These are phyloP conservation scores for Hamamelis virginiana DNA, from an alignment of 164 flowering plant species.

Conservation along the genomic window DNA sequence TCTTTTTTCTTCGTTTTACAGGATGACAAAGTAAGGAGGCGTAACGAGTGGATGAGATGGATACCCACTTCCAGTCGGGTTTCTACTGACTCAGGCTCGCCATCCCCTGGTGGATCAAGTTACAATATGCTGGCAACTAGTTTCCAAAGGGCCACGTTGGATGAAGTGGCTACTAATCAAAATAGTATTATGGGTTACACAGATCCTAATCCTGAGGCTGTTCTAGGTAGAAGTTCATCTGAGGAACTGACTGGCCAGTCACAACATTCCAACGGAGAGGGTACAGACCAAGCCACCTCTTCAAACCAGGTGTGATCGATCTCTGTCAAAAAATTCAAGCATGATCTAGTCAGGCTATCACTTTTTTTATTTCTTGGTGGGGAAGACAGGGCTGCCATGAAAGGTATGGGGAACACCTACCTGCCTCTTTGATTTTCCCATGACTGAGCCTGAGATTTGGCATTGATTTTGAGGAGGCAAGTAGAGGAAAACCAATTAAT, in stretches of 20 bases:
- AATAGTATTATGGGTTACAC: conserved; percentile 13
- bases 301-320: conserved; percentile 17
- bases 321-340: not conserved
- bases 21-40: conserved; percentile 64
- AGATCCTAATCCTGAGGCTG: conserved; percentile 21
- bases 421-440: not conserved
- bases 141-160: conserved; percentile 35
- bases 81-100: conserved; percentile 18
- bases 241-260: conserved; percentile 25
- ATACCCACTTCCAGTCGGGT: conserved; percentile 19
- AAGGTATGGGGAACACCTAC: not conserved
- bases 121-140: conserved; percentile 26
- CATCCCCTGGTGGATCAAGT: conserved; percentile 21
- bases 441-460: conserved; percentile 12
- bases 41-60: conserved; percentile 61
- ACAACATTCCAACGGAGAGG: conserved; percentile 25
- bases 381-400: not conserved
- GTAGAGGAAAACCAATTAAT: conserved; percentile 10
- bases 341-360: conserved; percentile 15
- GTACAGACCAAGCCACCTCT: not conserved
- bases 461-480: conserved; percentile 19
- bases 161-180: conserved; percentile 24
- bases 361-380: not conserved
- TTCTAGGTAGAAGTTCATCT: conserved; percentile 19
- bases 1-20: conserved; percentile 19